These are phyloP conservation scores for Ophiostoma piceae DNA, from an alignment of 2,329 filamentous ascomycete species.

Conservation along the genomic window DNA sequence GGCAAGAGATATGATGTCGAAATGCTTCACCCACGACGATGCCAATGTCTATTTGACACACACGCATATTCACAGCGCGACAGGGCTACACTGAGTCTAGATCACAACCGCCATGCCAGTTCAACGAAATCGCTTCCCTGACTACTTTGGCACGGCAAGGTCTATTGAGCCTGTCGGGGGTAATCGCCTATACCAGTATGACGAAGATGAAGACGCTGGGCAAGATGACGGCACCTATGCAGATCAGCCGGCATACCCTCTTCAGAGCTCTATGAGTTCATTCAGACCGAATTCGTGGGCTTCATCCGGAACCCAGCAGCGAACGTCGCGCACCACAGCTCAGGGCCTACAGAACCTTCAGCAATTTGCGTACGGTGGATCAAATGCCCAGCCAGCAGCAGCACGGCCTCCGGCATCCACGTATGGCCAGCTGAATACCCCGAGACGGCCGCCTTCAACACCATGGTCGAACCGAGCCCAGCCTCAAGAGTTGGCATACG, in stretches of 20 bases:
- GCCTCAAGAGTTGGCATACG: not conserved
- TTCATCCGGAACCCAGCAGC: not conserved
- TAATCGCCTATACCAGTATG: no score
- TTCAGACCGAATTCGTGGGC: conserved; percentile 21
- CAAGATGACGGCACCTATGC: not conserved
- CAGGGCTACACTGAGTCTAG: not conserved
- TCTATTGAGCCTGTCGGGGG: conserved; percentile 4
- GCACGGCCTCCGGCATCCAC: not conserved
- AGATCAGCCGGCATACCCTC: not conserved
- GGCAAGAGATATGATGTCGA: not conserved
- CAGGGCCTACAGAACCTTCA: not conserved
- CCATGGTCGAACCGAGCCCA: not conserved
- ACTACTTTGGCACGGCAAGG: conserved; percentile 21
- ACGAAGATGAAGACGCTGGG: not conserved
- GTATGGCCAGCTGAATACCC: not conserved
- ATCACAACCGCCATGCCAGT: not conserved
- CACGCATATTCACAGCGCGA: not conserved
- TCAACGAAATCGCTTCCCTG: conserved; percentile 16
- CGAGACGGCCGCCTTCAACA: not conserved
- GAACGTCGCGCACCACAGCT: not conserved
- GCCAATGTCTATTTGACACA: not conserved
- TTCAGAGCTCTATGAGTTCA: not conserved
- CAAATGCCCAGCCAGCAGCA: not conserved
- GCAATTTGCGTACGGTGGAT: conserved; percentile 10
- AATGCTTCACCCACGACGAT: not conserved